These are phyloP conservation scores for Elsinoe necatrix DNA, from an alignment of 2,329 filamentous ascomycete genomes.

Conservation along the genomic window DNA sequence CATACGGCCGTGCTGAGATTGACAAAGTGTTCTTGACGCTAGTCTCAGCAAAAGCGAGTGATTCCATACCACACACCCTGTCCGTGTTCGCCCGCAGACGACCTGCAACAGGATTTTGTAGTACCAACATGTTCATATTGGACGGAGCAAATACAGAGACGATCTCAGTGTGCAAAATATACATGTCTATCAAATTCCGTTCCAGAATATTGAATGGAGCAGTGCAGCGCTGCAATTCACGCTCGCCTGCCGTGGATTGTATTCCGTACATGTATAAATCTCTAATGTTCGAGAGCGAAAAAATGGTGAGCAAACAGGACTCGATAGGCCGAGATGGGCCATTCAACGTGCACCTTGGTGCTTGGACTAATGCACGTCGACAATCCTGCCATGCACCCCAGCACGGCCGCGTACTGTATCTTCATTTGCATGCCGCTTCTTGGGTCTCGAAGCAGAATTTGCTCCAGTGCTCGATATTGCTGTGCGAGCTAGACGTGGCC, in stretches of 20 bases:
- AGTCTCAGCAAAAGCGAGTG: not conserved
- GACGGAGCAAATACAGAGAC: too few relatives aligned
- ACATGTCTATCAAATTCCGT: too few relatives aligned
- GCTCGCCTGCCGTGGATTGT: too few relatives aligned
- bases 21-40: not conserved
- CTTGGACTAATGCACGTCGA: not conserved
- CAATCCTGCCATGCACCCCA: conserved; percentile 10
- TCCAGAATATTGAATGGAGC: not conserved
- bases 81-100: not conserved
- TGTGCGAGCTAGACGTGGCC: not conserved
- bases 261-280: not conserved
- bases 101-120: too few relatives aligned
- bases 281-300: not conserved
- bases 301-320: not conserved
- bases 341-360: not conserved
- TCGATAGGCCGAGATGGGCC: not conserved
- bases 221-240: not conserved
- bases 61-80: not conserved
- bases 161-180: too few relatives aligned
- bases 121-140: too few relatives aligned
- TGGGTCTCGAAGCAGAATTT: not conserved
- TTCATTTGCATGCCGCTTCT: not conserved
- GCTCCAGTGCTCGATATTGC: not conserved
- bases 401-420: not conserved
- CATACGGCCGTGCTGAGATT: not conserved